Evolutionary conservation across 345 rosid genomes (phyloP).

Genomic region (Eucalyptus cloeziana): DNA sequence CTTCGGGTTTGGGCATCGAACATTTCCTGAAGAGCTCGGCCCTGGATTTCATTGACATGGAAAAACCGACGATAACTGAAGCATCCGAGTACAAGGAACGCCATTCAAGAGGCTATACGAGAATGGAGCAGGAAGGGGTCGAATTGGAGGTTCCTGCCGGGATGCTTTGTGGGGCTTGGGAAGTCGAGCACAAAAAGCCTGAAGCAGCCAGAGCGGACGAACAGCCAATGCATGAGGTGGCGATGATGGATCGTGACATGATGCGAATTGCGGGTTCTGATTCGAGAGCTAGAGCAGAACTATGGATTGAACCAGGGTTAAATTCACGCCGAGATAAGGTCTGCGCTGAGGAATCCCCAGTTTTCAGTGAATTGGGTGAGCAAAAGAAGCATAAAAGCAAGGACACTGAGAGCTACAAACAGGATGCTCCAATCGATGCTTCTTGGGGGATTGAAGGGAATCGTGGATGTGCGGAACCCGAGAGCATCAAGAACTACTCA

Average conservation of each 20-base stretch:
- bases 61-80: neutral
- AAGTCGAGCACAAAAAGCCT: neutral
- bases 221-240: neutral
- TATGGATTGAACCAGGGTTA: neutral
- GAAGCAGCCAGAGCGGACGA: neutral
- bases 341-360: neutral
- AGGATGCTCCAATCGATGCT: neutral
- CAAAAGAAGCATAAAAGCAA: neutral
- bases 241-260: neutral
- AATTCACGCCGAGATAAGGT: neutral
- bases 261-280: neutral
- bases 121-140: neutral
- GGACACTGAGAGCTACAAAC: neutral
- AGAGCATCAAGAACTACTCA: neutral
- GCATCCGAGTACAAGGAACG: neutral
- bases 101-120: neutral
- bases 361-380: neutral
- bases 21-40: neutral
- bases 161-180: neutral
- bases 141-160: neutral
- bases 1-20: neutral
- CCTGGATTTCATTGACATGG: neutral
- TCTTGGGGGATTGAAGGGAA: neutral
- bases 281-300: neutral
- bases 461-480: neutral